phyloP scores from a whole-genome alignment of 2,329 filamentous ascomycete species.

The Fusarium haematococcum region DNA sequence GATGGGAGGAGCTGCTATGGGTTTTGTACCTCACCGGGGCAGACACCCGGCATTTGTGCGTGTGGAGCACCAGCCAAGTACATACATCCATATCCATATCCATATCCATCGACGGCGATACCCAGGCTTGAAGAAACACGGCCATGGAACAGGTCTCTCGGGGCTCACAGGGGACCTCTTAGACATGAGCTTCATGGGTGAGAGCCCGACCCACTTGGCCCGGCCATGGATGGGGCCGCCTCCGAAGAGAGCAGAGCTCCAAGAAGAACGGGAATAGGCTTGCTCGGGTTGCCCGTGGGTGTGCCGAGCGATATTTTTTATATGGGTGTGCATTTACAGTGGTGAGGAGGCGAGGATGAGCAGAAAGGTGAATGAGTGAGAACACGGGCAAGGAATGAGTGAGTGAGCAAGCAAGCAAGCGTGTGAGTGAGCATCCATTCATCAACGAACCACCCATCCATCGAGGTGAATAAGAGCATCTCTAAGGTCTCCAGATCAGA shows the following conservation, averaged over 20 bases:
- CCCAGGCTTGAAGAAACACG: slow-evolving; percentile 35
- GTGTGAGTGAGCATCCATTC: slow-evolving; percentile 35
- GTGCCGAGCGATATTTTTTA: slow-evolving; percentile 17
- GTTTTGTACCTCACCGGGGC: slow-evolving; percentile 46
- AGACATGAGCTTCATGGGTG: slow-evolving; percentile 34
- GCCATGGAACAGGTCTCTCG: slow-evolving; percentile 36
- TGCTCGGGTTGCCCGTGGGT: slow-evolving; percentile 29
- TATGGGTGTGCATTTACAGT: slow-evolving; percentile 24
- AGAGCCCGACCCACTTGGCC: slow-evolving; percentile 34
- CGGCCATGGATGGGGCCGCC: slow-evolving; percentile 31
- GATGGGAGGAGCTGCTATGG: slow-evolving; percentile 41
- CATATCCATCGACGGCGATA: slow-evolving; percentile 29
- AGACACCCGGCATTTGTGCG: slow-evolving; percentile 36
- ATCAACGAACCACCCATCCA: slow-evolving; percentile 6
- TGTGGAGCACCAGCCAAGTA: slow-evolving; percentile 35
- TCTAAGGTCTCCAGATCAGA: slow-evolving; percentile 22
- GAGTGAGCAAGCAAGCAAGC: not conserved
- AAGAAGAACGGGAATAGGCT: slow-evolving; percentile 13
- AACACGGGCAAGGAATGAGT: slow-evolving; percentile 4
- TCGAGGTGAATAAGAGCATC: not conserved
- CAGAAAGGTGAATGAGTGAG: slow-evolving; percentile 17
- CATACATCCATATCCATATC: slow-evolving; percentile 13
- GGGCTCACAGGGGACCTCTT: slow-evolving; percentile 37
- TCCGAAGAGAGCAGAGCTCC: not conserved
- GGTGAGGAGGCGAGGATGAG: slow-evolving; percentile 5